A percentile compares a stretch with the other conserved stretches of the same genome.
Conservation (phyloP, 1,284 basidiomycete species). For the Tylopilus sp. region DNA sequence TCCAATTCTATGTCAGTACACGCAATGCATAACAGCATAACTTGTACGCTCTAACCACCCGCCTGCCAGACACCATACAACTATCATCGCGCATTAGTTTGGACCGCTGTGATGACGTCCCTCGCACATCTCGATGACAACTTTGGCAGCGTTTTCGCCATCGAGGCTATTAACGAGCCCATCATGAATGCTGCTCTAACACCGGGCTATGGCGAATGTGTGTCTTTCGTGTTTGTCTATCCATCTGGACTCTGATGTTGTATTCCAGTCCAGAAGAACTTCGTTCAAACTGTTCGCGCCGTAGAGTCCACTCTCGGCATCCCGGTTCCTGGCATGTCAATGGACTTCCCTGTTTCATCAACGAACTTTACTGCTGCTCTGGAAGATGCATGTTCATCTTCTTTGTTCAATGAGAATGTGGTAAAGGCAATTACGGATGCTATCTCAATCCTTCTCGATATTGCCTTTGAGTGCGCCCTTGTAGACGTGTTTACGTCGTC, state of each 20-base stretch:
- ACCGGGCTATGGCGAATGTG: slow-evolving; percentile 72
- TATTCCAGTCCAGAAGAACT: slow-evolving; percentile 68
- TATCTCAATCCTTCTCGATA: slow-evolving; percentile 56
- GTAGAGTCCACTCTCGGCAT: slow-evolving; percentile 70
- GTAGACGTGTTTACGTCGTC: slow-evolving; percentile 37
- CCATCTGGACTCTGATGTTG: slow-evolving; percentile 10
- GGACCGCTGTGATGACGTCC: slow-evolving; percentile 78
- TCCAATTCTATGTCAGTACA: slow-evolving; percentile 69
- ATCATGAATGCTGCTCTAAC: slow-evolving; percentile 70
- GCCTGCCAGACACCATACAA: slow-evolving; percentile 63
- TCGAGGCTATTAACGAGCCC: slow-evolving; percentile 79
- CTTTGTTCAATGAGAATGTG: slow-evolving; percentile 55
- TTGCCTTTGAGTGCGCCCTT: slow-evolving; percentile 48
- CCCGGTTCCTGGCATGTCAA: slow-evolving; percentile 54
- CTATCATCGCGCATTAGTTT: slow-evolving; percentile 75
- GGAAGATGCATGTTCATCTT: slow-evolving; percentile 36
- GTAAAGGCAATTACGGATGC: slow-evolving; percentile 53
- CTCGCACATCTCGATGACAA: slow-evolving; percentile 71
- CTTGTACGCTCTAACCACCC: slow-evolving; percentile 13
- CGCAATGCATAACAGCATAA: background rate
- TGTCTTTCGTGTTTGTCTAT: slow-evolving; percentile 20
- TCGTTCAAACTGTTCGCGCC: slow-evolving; percentile 69
- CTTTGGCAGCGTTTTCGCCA: slow-evolving; percentile 70
- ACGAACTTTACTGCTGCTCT: slow-evolving; percentile 56
- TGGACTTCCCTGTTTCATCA: slow-evolving; percentile 30